A percentile compares a stretch with the other conserved stretches of the same genome.
Evolutionary conservation across 805 yeast species (phyloP).

Genomic region (Candida silvatica): DNA sequence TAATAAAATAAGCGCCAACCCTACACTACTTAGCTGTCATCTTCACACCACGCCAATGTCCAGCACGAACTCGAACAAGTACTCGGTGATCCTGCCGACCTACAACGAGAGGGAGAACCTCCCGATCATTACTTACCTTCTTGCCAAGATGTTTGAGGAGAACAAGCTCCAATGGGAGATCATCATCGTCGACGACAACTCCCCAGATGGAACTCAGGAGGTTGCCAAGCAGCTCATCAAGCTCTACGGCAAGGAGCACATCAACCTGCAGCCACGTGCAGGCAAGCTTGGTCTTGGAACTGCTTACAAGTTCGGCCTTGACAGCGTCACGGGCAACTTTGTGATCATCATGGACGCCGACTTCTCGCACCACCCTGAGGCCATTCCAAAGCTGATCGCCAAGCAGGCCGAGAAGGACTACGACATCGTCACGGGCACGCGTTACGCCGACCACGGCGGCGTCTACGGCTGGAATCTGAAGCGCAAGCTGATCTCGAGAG

Average conservation of each 20-base stretch:
- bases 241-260: conserved; percentile 50
- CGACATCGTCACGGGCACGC: conserved; percentile 47
- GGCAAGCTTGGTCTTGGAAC: conserved; percentile 77
- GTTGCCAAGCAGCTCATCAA: conserved; percentile 53
- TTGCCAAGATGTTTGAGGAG: conserved; percentile 56
- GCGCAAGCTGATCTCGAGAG: conserved; percentile 68
- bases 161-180: conserved; percentile 64
- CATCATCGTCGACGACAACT: conserved; percentile 67
- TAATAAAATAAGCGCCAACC: too few relatives aligned
- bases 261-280: conserved; percentile 60
- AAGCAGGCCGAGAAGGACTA: conserved; percentile 44
- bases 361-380: conserved; percentile 74
- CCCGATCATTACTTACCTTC: conserved; percentile 62
- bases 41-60: not conserved
- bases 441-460: conserved; percentile 77
- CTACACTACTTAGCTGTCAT: too few relatives aligned
- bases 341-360: conserved; percentile 83
- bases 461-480: conserved; percentile 81
- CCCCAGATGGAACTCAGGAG: conserved; percentile 78
- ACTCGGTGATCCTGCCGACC: conserved; percentile 70
- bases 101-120: conserved; percentile 64
- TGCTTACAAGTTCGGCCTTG: conserved; percentile 71
- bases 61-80: conserved; percentile 33
- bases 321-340: conserved; percentile 62
- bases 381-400: conserved; percentile 66